A percentile compares a stretch with the other conserved stretches of the same genome.
Evolutionary conservation across 768 basidiomycete species (phyloP).

Genomic region (Pulveroboletus sp.): DNA sequence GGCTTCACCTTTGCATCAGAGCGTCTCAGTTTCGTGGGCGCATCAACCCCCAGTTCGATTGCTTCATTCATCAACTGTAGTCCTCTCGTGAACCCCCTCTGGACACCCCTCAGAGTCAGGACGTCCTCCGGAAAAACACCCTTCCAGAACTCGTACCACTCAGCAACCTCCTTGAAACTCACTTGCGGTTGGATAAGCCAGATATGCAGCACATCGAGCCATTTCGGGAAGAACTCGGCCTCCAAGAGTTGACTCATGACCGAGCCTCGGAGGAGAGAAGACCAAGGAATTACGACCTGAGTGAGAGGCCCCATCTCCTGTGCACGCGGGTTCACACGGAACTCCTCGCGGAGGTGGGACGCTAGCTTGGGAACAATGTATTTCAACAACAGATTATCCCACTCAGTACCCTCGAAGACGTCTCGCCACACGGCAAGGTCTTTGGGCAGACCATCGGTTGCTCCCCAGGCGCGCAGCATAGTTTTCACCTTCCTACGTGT

Average conservation of each 20-base stretch:
- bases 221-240: constrained; percentile 94
- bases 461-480: constrained; percentile 69
- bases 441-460: constrained; percentile 66
- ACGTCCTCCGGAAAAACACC: constrained; percentile 64
- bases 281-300: constrained; percentile 69
- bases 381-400: constrained; percentile 89
- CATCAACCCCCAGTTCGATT: constrained; percentile 78
- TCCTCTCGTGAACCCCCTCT: constrained; percentile 80
- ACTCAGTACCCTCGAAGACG: constrained; percentile 76
- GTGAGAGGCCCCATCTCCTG: constrained; percentile 85
- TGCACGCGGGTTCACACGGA: constrained; percentile 84
- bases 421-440: constrained; percentile 81
- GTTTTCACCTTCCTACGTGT: constrained; percentile 82
- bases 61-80: constrained; percentile 94
- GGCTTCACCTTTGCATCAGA: constrained; percentile 60
- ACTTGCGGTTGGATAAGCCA: constrained; percentile 91
- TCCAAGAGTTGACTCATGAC: constrained; percentile 83
- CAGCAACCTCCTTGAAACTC: constrained; percentile 87
- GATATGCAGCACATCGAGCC: constrained; percentile 84
- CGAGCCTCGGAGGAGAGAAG: constrained; percentile 61
- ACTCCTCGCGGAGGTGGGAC: constrained; percentile 72
- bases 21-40: constrained; percentile 58
- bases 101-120: constrained; percentile 59
- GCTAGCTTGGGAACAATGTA: constrained; percentile 91
- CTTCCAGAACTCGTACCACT: constrained; percentile 95